These are phyloP conservation scores for Phyllosticta citrichinensis DNA, from an alignment of 2,329 filamentous ascomycete genomes.

Conservation along the genomic window DNA sequence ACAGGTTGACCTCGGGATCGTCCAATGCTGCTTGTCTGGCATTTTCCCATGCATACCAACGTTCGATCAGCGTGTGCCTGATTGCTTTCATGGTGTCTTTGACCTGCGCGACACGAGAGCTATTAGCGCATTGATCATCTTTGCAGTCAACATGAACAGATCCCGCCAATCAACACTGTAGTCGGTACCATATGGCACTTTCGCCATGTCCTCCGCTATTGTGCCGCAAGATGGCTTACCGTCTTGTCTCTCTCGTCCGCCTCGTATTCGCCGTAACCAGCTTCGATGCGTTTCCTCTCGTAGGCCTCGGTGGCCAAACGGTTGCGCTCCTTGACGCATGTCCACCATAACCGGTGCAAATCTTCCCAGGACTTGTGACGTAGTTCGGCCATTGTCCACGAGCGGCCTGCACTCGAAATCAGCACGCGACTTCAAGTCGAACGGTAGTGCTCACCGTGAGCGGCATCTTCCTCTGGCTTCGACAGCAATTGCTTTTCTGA, in stretches of 20 bases:
- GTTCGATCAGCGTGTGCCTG: slow-evolving; percentile 75
- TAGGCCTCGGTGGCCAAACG: slow-evolving; percentile 66
- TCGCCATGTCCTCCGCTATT: not conserved
- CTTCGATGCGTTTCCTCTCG: slow-evolving; percentile 57
- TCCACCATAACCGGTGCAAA: slow-evolving; percentile 87
- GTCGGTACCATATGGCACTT: slow-evolving; percentile 4
- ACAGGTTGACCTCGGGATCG: slow-evolving; percentile 48
- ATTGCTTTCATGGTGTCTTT: slow-evolving; percentile 69
- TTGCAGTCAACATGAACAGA: not conserved
- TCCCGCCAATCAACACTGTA: not conserved
- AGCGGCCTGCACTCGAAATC: slow-evolving; percentile 44
- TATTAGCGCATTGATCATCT: not conserved
- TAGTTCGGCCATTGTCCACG: slow-evolving; percentile 79
- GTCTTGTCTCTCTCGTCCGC: slow-evolving; percentile 50
- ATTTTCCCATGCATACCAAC: slow-evolving; percentile 80
- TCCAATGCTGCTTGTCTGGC: slow-evolving; percentile 42
- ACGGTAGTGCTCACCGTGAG: slow-evolving; percentile 47
- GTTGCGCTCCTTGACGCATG: slow-evolving; percentile 85
- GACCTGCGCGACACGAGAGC: slow-evolving; percentile 45
- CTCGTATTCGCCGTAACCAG: slow-evolving; percentile 67
- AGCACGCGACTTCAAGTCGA: not conserved
- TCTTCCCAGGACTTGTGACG: slow-evolving; percentile 89
- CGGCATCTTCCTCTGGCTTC: slow-evolving; percentile 58
- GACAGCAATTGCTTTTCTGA: slow-evolving; percentile 56
- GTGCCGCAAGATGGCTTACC: slow-evolving; percentile 44